Conservation (phyloP, 257 asterid species). For the Henckelia pumila region DNA sequence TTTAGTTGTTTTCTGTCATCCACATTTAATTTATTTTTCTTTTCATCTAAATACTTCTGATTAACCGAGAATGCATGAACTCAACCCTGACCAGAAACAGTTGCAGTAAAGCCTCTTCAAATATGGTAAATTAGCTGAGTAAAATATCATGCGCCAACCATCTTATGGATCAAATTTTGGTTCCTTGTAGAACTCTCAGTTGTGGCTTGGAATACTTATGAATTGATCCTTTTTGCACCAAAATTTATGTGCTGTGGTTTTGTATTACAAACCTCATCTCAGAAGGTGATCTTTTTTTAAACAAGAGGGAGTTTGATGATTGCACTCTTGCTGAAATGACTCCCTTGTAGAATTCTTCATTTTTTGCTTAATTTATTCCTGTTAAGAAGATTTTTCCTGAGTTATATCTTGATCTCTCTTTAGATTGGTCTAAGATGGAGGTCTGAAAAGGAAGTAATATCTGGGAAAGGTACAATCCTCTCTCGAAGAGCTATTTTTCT, state of each 20-base stretch:
- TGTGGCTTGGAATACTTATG: background rate
- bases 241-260: background rate
- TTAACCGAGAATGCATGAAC: background rate
- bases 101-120: too few species aligned
- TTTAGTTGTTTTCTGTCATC: constrained; percentile 13
- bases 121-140: too few species aligned
- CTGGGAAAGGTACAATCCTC: constrained; percentile 83
- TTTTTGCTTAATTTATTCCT: constrained; percentile 5
- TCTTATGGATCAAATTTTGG: constrained; percentile 1
- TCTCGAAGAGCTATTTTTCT: background rate
- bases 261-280: too few species aligned
- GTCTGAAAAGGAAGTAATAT: constrained; percentile 88
- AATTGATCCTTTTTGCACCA: constrained; percentile 3
- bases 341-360: background rate
- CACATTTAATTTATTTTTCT: constrained; percentile 10
- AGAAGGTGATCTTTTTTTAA: too few species aligned
- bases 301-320: background rate
- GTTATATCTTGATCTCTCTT: constrained; percentile 19
- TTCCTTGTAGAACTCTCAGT: too few species aligned
- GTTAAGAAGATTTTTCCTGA: constrained; percentile 16
- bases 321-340: background rate
- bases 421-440: constrained; percentile 99
- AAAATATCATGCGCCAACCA: background rate
- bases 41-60: constrained; percentile 9
- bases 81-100: background rate